Base-by-base conservation (phyloP, 257 asterid species). In the Solanum boliviense region DNA sequence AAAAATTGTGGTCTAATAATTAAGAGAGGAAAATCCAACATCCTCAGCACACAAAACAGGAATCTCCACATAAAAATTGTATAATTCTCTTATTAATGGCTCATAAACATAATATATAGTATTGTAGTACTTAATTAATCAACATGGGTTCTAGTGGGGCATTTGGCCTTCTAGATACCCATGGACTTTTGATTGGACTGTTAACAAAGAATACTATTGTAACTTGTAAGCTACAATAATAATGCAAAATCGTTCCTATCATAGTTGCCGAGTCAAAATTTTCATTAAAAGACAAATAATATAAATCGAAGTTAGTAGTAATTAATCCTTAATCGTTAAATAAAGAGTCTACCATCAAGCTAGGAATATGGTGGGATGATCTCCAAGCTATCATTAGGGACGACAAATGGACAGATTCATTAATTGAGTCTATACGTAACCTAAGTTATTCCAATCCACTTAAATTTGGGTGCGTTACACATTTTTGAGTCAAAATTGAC, bases 31-130 rank as follows among this genome's bases (percentile, higher is more conserved):
- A 29, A 71, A 71, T 18, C 41, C 20, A 71, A 23, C 31, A 52
- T 56, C 23, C 25, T 58, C 41, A 15, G 58, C 85, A 52, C 39
- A 76, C 85, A 78, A 13, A 67, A 58, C 5, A 65, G 52, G 72
- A 86, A 67, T n/a, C 70, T 41, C 82, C 82, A 79, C 86, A 72
- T 72, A 18, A 72, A 72, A 32, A 23, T 72, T 32, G 15, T 8
- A 4, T 72, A 32, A 32, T 72, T 72, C 2, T 71, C 78, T 16
- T 31, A 31, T 0, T 71, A 31, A 70, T 70, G 38, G 29, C 75
- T 70, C 6, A 70, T 70, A 70, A 29, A 68, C 36, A 68, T 68
- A 13, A 29, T 29, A 6, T 13, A 3, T 70, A 71, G 15, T 44
- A 11, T 12, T 44, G 5, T 41, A 41, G 11, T 29, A 70, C 12